These are phyloP conservation scores for Hyphodiscus sp. DNA, from an alignment of 2,329 filamentous ascomycete species.

Conservation along the genomic window DNA sequence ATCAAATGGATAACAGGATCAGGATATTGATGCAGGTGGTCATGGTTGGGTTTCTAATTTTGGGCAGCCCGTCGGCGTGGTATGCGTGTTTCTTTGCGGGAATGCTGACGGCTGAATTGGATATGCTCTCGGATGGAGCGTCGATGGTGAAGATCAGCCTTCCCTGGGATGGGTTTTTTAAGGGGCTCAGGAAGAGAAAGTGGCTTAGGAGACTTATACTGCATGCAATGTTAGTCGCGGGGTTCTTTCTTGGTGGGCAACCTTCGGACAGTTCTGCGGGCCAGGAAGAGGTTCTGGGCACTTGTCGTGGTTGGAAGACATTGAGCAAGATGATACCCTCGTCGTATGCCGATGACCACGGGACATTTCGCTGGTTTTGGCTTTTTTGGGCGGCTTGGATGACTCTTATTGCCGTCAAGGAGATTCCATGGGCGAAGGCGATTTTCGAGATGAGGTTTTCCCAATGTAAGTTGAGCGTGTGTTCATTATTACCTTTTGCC, in stretches of 20 bases:
- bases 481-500: background rate
- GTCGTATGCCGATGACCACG: background rate
- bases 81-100: slow-evolving; percentile 51
- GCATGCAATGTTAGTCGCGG: slow-evolving; percentile 32
- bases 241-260: slow-evolving; percentile 52
- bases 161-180: background rate
- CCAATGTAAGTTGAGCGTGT: slow-evolving; percentile 34
- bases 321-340: background rate
- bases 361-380: slow-evolving; percentile 47
- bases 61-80: slow-evolving; percentile 56
- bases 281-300: slow-evolving; percentile 26
- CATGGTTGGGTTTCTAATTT: slow-evolving; percentile 57
- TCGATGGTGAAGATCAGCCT: background rate
- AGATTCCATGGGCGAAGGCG: slow-evolving; percentile 45
- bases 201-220: background rate
- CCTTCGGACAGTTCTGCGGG: slow-evolving; percentile 44
- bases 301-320: background rate
- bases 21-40: slow-evolving; percentile 45
- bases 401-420: slow-evolving; percentile 46
- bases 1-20: slow-evolving; percentile 43
- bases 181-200: background rate
- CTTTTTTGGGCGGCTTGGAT: slow-evolving; percentile 52
- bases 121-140: slow-evolving; percentile 35
- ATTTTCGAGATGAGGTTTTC: slow-evolving; percentile 51
- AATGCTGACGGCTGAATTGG: slow-evolving; percentile 54